phyloP scores from a whole-genome alignment of 352 stramenopile genomes.

The Pythium phragmiticola region DNA sequence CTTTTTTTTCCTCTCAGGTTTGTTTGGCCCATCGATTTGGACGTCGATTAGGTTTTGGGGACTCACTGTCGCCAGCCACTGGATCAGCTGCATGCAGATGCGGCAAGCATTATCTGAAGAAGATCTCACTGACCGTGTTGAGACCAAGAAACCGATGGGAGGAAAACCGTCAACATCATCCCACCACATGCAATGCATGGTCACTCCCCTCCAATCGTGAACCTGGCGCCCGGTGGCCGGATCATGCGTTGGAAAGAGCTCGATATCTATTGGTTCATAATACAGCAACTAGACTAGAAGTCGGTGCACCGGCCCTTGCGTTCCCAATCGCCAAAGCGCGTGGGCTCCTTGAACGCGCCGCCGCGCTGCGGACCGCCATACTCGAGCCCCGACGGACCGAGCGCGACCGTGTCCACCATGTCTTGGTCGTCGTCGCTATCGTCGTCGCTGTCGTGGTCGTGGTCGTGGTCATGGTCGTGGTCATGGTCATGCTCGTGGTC shows the following conservation, averaged over 20 bases:
- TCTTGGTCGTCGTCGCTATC: constrained; percentile 86
- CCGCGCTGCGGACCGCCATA: constrained; percentile 93
- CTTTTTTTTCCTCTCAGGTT: neutral
- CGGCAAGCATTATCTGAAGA: neutral
- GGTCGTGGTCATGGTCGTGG: constrained; percentile 19
- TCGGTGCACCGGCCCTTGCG: constrained; percentile 95
- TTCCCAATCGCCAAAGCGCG: constrained; percentile 97
- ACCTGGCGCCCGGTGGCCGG: too few species aligned
- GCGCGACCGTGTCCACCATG: constrained; percentile 93
- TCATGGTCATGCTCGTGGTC: constrained; percentile 25
- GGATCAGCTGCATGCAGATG: constrained; percentile 1
- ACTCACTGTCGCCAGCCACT: neutral
- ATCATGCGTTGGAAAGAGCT: too few species aligned
- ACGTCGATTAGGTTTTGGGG: constrained; percentile 13
- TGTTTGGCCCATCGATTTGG: neutral
- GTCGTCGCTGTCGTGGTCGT: constrained; percentile 23
- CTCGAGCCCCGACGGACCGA: constrained; percentile 87
- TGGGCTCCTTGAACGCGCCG: constrained; percentile 93
- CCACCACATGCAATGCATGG: too few species aligned
- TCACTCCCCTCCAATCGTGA: too few species aligned
- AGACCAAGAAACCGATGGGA: neutral
- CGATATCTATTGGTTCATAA: too few species aligned
- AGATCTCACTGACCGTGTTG: too few species aligned
- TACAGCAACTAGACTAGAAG: constrained; percentile 61
- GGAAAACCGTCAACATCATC: neutral